Evolutionary conservation across 2,329 filamentous ascomycete species (phyloP), one percentile per base, ranked within the genome.

Genomic region (Fusarium albosuccineum): DNA sequence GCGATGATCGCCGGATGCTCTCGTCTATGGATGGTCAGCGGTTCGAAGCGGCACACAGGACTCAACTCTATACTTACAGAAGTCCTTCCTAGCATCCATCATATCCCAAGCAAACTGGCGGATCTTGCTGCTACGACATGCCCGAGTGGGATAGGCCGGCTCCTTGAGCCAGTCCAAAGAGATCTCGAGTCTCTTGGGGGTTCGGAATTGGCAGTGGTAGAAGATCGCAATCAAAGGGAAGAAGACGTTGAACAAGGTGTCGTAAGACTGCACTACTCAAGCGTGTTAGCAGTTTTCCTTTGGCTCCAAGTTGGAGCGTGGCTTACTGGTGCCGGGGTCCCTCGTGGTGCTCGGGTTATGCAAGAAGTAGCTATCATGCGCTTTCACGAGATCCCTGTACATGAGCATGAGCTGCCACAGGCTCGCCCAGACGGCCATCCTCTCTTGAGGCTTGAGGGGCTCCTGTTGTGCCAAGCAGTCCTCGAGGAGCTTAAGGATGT

Each of bases 341-440:
- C 69, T 70, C 17, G 53, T 66, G 10, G 70, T 63, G 16, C 55
- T 54, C 22, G 67, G 65, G 42, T 74, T 64, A 50, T 67, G 68
- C 44, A 62, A 62, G 57, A 79, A 70, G 58, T 74, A 73, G 26
- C 57, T 59, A 54, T 77, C 75, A 61, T 75, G 76, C 9, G 73
- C 71, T 16, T 67, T 60, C 57, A 78, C 73, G 46, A 84, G 72
- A 54, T 84, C 81, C 22, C 80, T 79, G 62, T 85, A 85, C 68
- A 84, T 80, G 40, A 85, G 75, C 42, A 85, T 81, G 57, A 85
- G 72, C 62, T 84, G 81, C 82, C 84, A 85, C 71, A 84, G 72
- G 69, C 79, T 80, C 14, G 78, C 80, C 82, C 83, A 85, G 22
- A 85, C 68, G n/a, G 80, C 78, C 59, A 84, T 72, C 49, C 77